Percentiles rank a stretch among this genome's conserved stretches.
These are phyloP conservation scores for Pleurotus salmoneostramineus DNA, from an alignment of 768 basidiomycete species.

Conservation along the genomic window DNA sequence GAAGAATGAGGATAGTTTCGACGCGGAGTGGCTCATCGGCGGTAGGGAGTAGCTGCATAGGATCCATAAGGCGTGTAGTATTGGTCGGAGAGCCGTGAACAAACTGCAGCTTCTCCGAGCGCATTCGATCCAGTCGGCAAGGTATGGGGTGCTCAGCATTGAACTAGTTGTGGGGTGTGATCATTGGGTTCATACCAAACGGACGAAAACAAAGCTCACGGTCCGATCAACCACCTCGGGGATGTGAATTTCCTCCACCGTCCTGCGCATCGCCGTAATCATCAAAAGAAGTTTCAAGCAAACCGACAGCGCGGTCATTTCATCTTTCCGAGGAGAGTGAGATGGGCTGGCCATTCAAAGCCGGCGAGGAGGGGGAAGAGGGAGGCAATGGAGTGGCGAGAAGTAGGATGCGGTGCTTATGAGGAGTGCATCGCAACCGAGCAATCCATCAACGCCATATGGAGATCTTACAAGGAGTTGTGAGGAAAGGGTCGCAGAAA, in stretches of 20 bases:
- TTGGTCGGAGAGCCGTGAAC: neutral
- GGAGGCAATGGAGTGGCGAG: too few relatives aligned
- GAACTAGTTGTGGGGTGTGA: neutral
- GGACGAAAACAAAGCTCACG: neutral
- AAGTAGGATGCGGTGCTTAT: too few relatives aligned
- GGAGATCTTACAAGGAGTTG: too few relatives aligned
- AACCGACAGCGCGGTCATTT: neutral
- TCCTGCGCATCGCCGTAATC: neutral
- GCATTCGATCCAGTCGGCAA: neutral
- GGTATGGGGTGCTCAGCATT: neutral
- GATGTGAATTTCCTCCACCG: neutral
- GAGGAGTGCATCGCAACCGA: too few relatives aligned
- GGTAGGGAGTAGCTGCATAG: neutral
- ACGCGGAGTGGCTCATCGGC: neutral
- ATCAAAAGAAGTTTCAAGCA: constrained; percentile 1
- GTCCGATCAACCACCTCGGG: neutral
- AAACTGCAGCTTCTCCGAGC: neutral
- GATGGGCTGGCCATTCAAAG: too few relatives aligned
- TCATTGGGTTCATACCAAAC: neutral
- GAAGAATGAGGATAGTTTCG: neutral
- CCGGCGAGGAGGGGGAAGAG: too few relatives aligned
- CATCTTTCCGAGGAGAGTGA: too few relatives aligned
- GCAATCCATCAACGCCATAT: too few relatives aligned
- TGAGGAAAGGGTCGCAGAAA: too few relatives aligned
- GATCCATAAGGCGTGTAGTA: neutral